Percentiles rank a stretch among this genome's conserved stretches.
Evolutionary conservation across 768 basidiomycete species (phyloP).

Genomic region (Lentinula guzmanii): DNA sequence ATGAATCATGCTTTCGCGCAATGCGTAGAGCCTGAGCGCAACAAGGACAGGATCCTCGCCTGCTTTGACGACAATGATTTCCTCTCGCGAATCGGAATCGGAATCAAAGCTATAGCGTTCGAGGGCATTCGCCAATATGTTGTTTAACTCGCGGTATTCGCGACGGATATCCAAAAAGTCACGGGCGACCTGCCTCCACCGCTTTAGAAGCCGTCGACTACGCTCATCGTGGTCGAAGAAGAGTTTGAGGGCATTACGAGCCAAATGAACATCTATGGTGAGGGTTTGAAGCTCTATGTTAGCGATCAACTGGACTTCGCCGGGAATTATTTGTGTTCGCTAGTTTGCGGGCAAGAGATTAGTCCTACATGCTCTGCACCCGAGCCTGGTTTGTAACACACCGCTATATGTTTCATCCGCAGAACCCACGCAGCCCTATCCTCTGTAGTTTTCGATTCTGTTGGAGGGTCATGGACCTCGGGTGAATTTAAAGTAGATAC

Average conservation of each 20-base stretch:
- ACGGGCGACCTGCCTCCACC: background rate
- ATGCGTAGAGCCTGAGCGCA: background rate
- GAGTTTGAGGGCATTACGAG: background rate
- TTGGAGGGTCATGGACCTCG: background rate
- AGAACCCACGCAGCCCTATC: background rate
- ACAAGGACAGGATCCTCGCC: background rate
- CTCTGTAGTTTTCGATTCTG: background rate
- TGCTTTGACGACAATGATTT: background rate
- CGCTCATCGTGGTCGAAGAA: background rate
- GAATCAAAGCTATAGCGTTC: background rate
- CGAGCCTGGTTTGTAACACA: background rate
- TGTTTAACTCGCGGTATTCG: background rate
- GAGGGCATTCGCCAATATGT: background rate
- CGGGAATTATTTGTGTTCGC: background rate
- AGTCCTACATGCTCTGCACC: background rate
- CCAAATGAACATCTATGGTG: background rate
- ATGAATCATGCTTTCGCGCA: background rate
- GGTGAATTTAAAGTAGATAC: background rate
- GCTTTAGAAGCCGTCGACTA: background rate
- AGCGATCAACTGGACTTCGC: background rate
- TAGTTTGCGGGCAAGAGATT: background rate
- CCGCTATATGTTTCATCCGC: background rate
- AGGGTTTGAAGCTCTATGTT: background rate
- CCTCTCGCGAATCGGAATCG: background rate
- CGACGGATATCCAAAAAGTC: background rate